Conservation (phyloP, 2,329 filamentous ascomycete species). For the Aspergillus ustus region DNA sequence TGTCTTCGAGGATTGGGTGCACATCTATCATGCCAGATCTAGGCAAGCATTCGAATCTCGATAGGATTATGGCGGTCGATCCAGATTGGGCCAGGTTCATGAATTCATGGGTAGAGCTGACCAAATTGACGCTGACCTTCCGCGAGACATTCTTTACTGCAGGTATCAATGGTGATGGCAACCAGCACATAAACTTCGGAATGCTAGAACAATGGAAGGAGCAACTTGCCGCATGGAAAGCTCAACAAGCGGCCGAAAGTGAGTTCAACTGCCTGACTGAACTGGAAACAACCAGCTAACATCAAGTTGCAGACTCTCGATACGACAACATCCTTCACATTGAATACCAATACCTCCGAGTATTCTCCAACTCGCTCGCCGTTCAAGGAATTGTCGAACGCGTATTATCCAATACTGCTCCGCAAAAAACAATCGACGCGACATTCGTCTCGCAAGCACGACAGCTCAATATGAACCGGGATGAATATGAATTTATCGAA, state of each 20-base stretch:
- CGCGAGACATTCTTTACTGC: slow-evolving; percentile 28
- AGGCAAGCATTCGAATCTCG: slow-evolving; percentile 26
- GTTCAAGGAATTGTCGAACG: slow-evolving; percentile 54
- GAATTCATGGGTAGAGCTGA: slow-evolving; percentile 47
- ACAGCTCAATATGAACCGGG: slow-evolving; percentile 15
- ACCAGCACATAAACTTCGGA: slow-evolving; percentile 2
- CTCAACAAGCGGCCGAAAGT: slow-evolving; percentile 7
- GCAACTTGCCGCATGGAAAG: slow-evolving; percentile 17
- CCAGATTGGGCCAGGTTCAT: slow-evolving; percentile 51
- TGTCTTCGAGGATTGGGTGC: slow-evolving; percentile 51
- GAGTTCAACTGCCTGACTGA: background rate
- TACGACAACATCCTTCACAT: slow-evolving; percentile 50
- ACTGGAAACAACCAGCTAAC: background rate
- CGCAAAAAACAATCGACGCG: slow-evolving; percentile 37
- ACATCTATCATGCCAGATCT: slow-evolving; percentile 51
- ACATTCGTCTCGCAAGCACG: slow-evolving; percentile 13
- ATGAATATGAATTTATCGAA: slow-evolving; percentile 54
- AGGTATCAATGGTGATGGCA: background rate
- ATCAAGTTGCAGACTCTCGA: background rate
- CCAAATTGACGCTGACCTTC: slow-evolving; percentile 39
- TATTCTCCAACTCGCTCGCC: slow-evolving; percentile 45
- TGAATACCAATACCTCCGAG: slow-evolving; percentile 47
- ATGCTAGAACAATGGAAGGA: slow-evolving; percentile 18
- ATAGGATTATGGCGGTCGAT: slow-evolving; percentile 39
- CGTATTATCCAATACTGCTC: background rate